A percentile compares a stretch with the other conserved stretches of the same genome.
Evolutionary conservation across 1,139 yeast species (phyloP).

Genomic region (Geotrichum citri-aurantii): DNA sequence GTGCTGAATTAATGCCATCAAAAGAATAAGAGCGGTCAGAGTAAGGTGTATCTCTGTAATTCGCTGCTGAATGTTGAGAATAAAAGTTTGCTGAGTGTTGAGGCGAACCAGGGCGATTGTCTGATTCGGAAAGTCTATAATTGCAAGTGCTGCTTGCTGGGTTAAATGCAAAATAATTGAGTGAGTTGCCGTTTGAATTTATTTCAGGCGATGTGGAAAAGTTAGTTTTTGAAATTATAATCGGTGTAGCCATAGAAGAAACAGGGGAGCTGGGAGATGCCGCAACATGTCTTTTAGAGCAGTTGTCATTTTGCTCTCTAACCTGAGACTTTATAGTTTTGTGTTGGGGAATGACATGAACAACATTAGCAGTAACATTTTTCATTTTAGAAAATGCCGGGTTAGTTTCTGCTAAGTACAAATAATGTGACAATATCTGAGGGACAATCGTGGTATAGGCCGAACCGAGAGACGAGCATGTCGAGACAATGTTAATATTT

Average conservation of each 20-base stretch:
- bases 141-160: constrained; percentile 5
- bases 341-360: constrained; percentile 13
- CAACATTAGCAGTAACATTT: constrained; percentile 10
- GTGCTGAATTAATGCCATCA: not conserved
- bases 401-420: not conserved
- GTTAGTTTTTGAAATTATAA: not conserved
- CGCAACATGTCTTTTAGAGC: not conserved
- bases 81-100: not conserved
- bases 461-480: constrained; percentile 14
- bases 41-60: not conserved
- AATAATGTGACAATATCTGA: constrained; percentile 6
- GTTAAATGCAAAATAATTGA: not conserved
- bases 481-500: constrained; percentile 5
- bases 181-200: not conserved
- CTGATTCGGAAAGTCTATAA: constrained; percentile 2
- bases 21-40: constrained; percentile 2
- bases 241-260: not conserved
- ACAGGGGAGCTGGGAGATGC: not conserved
- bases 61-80: not conserved
- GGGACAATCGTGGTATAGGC: constrained; percentile 9
- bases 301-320: not conserved
- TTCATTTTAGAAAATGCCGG: not conserved
- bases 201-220: not conserved
- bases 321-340: constrained; percentile 13
- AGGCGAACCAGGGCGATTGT: constrained; percentile 2